Percentiles rank a stretch among this genome's conserved stretches.
phyloP scores from a whole-genome alignment of 257 asterid species.

The Vinca minor region DNA sequence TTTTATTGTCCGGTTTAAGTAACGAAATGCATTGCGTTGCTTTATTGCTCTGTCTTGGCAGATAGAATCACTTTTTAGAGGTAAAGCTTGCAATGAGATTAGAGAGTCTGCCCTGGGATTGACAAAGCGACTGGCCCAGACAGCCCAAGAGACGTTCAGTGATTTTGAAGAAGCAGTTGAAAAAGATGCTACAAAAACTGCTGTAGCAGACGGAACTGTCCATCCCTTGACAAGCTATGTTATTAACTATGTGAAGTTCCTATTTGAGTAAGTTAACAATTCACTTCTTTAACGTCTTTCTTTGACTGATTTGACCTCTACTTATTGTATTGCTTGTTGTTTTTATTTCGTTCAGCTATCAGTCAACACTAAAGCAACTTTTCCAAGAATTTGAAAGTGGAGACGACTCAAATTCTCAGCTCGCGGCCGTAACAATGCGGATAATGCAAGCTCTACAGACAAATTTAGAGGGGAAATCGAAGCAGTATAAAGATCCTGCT shows the following conservation, averaged over 20 bases:
- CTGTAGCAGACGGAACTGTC: slow-evolving; percentile 96
- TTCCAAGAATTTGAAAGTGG: slow-evolving; percentile 76
- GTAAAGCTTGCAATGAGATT: slow-evolving; percentile 80
- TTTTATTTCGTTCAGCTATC: slow-evolving; percentile 48
- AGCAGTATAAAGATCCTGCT: slow-evolving; percentile 80
- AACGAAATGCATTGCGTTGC: neutral
- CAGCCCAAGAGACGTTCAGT: slow-evolving; percentile 93
- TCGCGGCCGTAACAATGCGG: slow-evolving; percentile 90
- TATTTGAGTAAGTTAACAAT: slow-evolving; percentile 73
- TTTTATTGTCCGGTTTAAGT: neutral
- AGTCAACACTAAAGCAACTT: slow-evolving; percentile 88
- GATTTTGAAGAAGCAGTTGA: slow-evolving; percentile 99
- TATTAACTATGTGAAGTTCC: slow-evolving; percentile 92
- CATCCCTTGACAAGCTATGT: slow-evolving; percentile 99
- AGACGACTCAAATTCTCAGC: slow-evolving; percentile 72
- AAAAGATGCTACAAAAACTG: slow-evolving; percentile 98
- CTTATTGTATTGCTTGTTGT: neutral
- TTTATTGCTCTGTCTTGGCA: neutral
- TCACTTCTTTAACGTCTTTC: too few relatives aligned
- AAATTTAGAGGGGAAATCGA: slow-evolving; percentile 97
- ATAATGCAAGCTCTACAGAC: slow-evolving; percentile 98
- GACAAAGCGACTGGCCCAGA: slow-evolving; percentile 94
- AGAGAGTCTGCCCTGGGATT: slow-evolving; percentile 91
- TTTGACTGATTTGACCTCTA: neutral
- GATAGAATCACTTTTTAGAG: slow-evolving; percentile 56